Base-by-base conservation (phyloP, 1,284 basidiomycete genomes). In the Earliella scabrosa region DNA sequence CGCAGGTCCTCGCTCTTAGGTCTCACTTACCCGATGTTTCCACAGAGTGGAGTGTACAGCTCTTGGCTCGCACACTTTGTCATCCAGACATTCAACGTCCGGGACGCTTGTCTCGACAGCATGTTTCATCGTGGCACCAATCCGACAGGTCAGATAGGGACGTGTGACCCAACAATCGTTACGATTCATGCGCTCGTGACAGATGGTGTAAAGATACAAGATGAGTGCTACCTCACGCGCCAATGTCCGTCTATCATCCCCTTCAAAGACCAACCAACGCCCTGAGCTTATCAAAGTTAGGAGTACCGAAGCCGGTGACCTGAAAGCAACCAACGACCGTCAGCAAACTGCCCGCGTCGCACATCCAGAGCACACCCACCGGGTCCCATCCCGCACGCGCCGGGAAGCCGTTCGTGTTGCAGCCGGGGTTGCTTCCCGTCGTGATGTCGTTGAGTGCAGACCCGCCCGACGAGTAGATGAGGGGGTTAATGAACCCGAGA, bases 221-320 rank as follows among this genome's bases (percentile, higher is more conserved):
- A n/a, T n/a, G n/a, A n/a, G n/a, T n/a, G 23, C 39, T 85, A 86
- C 71, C 88, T 82, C 36, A 85, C 80, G 61, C 86, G 83, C 14
- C 87, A 72, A 63, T 85, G 21, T 40, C 39, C 23, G 6, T 20
- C 36, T 18, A 38, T 38, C 39, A 24, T 26, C n/a, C 21, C 14
- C n/a, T n/a, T 48, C 23, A 48, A 20, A 48, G 46, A 27, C 46
- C 46, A 26, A 48, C 46, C 13, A 35, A 34, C 18, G 46, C 29
- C 46, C 34, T 27, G 47, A 59, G 64, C 52, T 47, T 44, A 5
- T 54, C 59, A 36, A 73, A 68, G 52, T 65, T 61, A 16, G 69
- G 69, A 4, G 66, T 70, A n/a, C 68, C 68, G 18, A 71, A 58
- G 40, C 68, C 69, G 31, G 68, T 68, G 31, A 65, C 46, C 52